A percentile compares a stretch with the other conserved stretches of the same genome.
These are phyloP conservation scores for Leccinellum albellum DNA, from an alignment of 768 basidiomycete genomes.

Conservation along the genomic window DNA sequence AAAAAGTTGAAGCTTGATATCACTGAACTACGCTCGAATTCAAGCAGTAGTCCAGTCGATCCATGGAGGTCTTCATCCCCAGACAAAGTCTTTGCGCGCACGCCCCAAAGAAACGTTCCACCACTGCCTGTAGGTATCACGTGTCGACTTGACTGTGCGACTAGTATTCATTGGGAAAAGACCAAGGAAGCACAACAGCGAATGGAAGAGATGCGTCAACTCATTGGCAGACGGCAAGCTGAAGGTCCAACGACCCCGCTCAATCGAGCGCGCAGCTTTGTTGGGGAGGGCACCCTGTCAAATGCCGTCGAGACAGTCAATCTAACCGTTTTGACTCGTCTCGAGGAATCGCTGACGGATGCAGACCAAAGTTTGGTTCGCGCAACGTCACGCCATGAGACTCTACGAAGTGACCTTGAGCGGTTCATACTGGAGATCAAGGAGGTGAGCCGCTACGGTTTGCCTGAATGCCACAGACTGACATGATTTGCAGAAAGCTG, in stretches of 20 bases:
- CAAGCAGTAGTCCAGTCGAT: conserved; percentile 24
- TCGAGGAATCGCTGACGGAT: conserved; percentile 54
- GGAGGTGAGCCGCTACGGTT: conserved; percentile 42
- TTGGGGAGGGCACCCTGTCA: conserved; percentile 16
- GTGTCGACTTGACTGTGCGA: conserved; percentile 1
- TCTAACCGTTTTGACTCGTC: conserved; percentile 12
- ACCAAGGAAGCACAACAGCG: conserved; percentile 73
- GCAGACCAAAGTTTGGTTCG: conserved; percentile 54
- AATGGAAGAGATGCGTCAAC: conserved; percentile 77
- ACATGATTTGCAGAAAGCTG: conserved; percentile 43
- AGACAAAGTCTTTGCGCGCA: conserved; percentile 45
- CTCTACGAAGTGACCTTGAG: conserved; percentile 49
- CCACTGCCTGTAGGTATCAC: conserved; percentile 40
- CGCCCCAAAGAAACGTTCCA: conserved; percentile 40
- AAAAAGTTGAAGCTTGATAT: conserved; percentile 75
- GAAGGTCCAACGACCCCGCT: conserved; percentile 45
- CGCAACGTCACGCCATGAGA: conserved; percentile 52
- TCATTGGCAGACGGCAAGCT: conserved; percentile 59
- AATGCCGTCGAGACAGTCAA: conserved; percentile 19
- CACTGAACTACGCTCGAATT: conserved; percentile 35
- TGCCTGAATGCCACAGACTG: background rate
- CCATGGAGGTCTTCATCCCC: conserved; percentile 55
- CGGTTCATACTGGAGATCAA: conserved; percentile 49
- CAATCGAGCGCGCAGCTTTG: conserved; percentile 40
- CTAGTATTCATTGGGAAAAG: conserved; percentile 40